Evolutionary conservation across 495 filamentous ascomycete genomes (phyloP).

Genomic region (Cercophora scortea): DNA sequence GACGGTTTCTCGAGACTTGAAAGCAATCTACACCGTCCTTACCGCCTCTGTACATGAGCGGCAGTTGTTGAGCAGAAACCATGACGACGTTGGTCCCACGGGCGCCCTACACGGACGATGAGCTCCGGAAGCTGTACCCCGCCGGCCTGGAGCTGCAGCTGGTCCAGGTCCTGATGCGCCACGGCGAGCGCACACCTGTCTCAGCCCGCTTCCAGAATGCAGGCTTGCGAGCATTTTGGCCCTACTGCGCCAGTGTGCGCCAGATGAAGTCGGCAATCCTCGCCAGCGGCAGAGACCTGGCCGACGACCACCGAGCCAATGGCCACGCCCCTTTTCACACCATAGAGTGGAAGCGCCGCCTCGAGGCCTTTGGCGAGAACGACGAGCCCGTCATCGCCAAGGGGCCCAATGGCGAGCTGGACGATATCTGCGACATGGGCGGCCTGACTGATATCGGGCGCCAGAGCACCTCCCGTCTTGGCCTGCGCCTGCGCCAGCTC

Average conservation of each 20-base stretch:
- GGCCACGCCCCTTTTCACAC: conserved; percentile 43
- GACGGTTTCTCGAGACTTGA: too few species aligned
- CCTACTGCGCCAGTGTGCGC: conserved; percentile 75
- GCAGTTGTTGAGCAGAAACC: not conserved
- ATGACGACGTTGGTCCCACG: conserved; percentile 79
- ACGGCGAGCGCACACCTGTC: conserved; percentile 86
- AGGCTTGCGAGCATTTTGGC: conserved; percentile 81
- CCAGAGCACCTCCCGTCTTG: conserved; percentile 74
- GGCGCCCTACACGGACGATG: conserved; percentile 68
- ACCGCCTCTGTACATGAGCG: too few species aligned
- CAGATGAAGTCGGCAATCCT: conserved; percentile 66
- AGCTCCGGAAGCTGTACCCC: conserved; percentile 79
- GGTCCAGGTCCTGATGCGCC: conserved; percentile 85
- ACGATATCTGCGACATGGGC: conserved; percentile 74
- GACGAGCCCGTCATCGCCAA: conserved; percentile 62
- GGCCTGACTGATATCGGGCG: conserved; percentile 84
- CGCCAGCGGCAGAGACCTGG: conserved; percentile 18
- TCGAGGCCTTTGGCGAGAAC: conserved; percentile 70
- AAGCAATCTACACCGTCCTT: too few species aligned
- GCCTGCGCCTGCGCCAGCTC: conserved; percentile 67
- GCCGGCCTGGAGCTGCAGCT: conserved; percentile 68
- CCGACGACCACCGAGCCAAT: not conserved
- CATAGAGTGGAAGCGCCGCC: conserved; percentile 67
- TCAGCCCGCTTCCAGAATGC: conserved; percentile 81
- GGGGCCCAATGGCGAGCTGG: conserved; percentile 61